A percentile compares a stretch with the other conserved stretches of the same genome.
phyloP scores from a whole-genome alignment of 257 asterid genomes.

The Misopates orontium region DNA sequence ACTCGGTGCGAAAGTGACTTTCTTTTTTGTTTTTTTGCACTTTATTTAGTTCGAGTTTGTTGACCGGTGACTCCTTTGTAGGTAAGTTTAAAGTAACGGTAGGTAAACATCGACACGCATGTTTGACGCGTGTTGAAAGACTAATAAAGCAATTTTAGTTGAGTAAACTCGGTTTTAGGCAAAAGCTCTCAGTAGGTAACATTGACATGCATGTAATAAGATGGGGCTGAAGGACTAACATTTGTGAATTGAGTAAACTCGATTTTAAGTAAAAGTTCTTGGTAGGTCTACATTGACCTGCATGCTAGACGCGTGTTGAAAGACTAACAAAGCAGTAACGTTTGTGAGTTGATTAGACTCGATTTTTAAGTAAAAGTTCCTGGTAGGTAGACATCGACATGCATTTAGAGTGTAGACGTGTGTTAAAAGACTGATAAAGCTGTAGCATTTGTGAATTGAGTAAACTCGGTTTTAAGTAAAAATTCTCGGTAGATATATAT shows the following conservation, averaged over 20 bases:
- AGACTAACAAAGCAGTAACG: not conserved
- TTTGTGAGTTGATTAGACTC: not conserved
- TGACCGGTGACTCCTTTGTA: too few species aligned
- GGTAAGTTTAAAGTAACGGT: too few species aligned
- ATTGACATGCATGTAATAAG: too few species aligned
- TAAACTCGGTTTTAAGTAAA: too few species aligned
- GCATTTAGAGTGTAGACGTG: conserved; percentile 1
- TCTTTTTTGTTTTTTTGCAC: not conserved
- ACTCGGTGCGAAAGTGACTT: not conserved
- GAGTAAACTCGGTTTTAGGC: not conserved
- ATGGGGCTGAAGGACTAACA: too few species aligned
- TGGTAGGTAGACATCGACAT: not conserved
- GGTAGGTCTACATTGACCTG: not conserved
- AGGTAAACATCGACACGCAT: not conserved
- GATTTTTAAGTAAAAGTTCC: not conserved
- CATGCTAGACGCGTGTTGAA: conserved; percentile 2
- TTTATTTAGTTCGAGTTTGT: too few species aligned
- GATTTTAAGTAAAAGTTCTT: too few species aligned
- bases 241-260: too few species aligned
- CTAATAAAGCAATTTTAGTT: not conserved
- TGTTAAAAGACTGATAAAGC: not conserved
- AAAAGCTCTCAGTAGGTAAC: too few species aligned
- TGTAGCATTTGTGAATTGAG: too few species aligned
- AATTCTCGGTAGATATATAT: too few species aligned
- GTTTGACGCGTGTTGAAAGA: not conserved